Evolutionary conservation across 1,284 basidiomycete genomes (phyloP), one percentile per base, ranked within the genome.

Genomic region (Boletus sp.): DNA sequence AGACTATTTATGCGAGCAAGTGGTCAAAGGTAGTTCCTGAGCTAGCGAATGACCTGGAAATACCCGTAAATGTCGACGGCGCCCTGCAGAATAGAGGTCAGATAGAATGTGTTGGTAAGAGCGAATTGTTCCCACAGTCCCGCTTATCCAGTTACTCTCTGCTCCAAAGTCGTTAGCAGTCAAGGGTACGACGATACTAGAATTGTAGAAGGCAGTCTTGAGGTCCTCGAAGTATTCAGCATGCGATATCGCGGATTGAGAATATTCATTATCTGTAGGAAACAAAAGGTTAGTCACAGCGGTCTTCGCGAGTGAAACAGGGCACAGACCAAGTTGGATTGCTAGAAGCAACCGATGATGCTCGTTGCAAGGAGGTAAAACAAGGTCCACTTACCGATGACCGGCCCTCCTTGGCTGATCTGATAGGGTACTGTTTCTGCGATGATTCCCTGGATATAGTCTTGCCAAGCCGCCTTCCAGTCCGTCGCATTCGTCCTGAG

Each of bases 121-220:
- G 13, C 23, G 6, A 39, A 4, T 19, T 26, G 13, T 39, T 22
- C 63, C 19, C 42, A 73, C 70, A 23, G 71, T 84, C 40, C 86
- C 86, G 44, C 84, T 86, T 51, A 87, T 78, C 64, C 86, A 89
- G 54, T 83, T 84, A 44, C 59, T 60, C 6, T 70, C 71, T 65
- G 76, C 66, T 1, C 76, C 78, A 0, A 81, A 77, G 57, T 88
- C 85, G 46, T 88, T 88, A 62, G 85, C 86, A 0, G 84, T 87
- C 46, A 88, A 67, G 32, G 84, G 85, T 20, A 88, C 77, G 17
- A 81, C 81, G 29, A 90, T 80, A 9, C 71, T 70, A 3, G 77
- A 77, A 19, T 71, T 61, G 30, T 69, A 73, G 59, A 82, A 87
- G 13, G 71, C 74, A 7, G 64, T 67, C 61, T 84, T 75, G 2